Evolutionary conservation across 495 filamentous ascomycete species (phyloP).

Genomic region (Filosporella fistucella): DNA sequence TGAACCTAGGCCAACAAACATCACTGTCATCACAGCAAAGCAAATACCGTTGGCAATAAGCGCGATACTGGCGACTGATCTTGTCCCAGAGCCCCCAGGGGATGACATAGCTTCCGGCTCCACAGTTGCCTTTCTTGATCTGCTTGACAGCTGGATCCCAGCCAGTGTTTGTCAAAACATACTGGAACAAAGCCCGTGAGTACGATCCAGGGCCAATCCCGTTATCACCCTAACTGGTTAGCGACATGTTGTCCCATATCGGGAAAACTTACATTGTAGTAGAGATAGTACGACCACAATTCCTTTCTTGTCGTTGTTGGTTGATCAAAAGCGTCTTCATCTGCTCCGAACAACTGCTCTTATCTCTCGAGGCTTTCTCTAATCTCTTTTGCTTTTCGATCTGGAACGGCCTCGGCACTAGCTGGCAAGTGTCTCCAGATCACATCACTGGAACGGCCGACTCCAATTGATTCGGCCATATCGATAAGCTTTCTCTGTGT

Average conservation of each 20-base stretch:
- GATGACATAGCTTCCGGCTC: slow-evolving; percentile 38
- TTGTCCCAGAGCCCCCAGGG: slow-evolving; percentile 40
- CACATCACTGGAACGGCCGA: too few species aligned
- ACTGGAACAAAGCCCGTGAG: slow-evolving; percentile 43
- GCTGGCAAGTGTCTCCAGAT: too few species aligned
- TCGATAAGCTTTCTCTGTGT: too few species aligned
- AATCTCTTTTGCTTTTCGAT: slow-evolving; percentile 18
- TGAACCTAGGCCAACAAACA: slow-evolving; percentile 44
- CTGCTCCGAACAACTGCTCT: slow-evolving; percentile 35
- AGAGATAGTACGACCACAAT: slow-evolving; percentile 45
- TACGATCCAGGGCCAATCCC: slow-evolving; percentile 45
- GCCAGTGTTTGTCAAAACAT: slow-evolving; percentile 39
- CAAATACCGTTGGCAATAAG: slow-evolving; percentile 46
- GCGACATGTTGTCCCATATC: too few species aligned
- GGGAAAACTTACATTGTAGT: slow-evolving; percentile 19
- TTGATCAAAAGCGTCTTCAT: slow-evolving; percentile 35
- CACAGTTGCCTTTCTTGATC: slow-evolving; percentile 33
- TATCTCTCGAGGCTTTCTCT: slow-evolving; percentile 27
- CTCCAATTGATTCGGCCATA: too few species aligned
- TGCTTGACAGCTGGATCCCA: slow-evolving; percentile 38
- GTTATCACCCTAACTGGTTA: slow-evolving; percentile 39
- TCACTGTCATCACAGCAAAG: slow-evolving; percentile 45
- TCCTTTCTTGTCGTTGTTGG: slow-evolving; percentile 43
- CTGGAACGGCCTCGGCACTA: too few species aligned
- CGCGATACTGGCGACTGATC: slow-evolving; percentile 40